Evolutionary conservation across 371 early-diverging fungal genomes (phyloP).

Genomic region (Syncephalastrum sp.): DNA sequence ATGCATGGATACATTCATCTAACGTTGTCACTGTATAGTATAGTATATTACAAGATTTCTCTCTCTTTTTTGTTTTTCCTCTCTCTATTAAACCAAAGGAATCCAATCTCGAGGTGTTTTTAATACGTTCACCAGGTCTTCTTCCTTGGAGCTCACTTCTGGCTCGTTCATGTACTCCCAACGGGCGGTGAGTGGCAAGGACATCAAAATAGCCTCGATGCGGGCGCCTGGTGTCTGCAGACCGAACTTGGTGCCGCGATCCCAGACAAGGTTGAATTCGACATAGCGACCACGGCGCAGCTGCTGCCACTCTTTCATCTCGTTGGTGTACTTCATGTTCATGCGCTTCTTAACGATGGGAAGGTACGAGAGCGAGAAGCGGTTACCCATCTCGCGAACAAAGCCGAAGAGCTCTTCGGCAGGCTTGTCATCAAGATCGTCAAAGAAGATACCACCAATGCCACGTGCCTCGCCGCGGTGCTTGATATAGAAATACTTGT

Average conservation of each 20-base stretch:
- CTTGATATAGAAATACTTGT: constrained; percentile 75
- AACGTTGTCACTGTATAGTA: too few species aligned
- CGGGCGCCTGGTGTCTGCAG: constrained; percentile 82
- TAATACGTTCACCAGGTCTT: constrained; percentile 72
- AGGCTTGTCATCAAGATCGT: constrained; percentile 72
- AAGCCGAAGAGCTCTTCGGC: constrained; percentile 72
- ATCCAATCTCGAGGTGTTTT: constrained; percentile 85
- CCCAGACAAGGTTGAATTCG: constrained; percentile 88
- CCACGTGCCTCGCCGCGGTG: constrained; percentile 84
- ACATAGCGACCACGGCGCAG: constrained; percentile 86
- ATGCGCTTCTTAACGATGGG: constrained; percentile 73
- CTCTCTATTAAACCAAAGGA: constrained; percentile 19
- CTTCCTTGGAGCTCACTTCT: constrained; percentile 67
- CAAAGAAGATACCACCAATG: constrained; percentile 88
- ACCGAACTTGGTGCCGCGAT: constrained; percentile 91
- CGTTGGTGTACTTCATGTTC: constrained; percentile 62
- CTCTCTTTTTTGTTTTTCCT: too few species aligned
- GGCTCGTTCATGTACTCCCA: constrained; percentile 90
- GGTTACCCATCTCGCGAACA: constrained; percentile 66
- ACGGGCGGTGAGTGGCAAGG: constrained; percentile 79
- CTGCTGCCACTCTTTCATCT: constrained; percentile 82
- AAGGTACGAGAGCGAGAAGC: constrained; percentile 75
- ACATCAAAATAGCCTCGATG: constrained; percentile 87
- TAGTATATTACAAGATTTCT: not conserved
- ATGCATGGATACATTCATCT: too few species aligned